These are phyloP conservation scores for Penicillium diatomitis DNA, from an alignment of 495 filamentous ascomycete species.

Conservation along the genomic window DNA sequence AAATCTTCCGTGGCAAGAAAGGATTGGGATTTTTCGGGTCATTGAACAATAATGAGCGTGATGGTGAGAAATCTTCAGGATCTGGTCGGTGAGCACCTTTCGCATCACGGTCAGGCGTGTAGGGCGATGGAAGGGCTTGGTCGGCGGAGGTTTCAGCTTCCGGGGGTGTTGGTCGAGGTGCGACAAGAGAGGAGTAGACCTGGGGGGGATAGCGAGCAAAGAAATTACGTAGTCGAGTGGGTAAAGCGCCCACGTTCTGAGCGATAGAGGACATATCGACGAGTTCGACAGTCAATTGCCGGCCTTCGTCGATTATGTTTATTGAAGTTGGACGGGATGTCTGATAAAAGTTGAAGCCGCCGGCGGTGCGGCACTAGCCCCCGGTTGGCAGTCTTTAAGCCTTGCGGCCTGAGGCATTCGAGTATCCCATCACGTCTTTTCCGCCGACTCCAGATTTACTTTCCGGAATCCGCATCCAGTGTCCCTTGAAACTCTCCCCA, in stretches of 20 bases:
- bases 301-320: slow-evolving; percentile 1
- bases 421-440: slow-evolving; percentile 5
- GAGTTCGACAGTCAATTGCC: neutral
- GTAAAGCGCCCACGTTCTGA: slow-evolving; percentile 28
- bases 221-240: slow-evolving; percentile 71
- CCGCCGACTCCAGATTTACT: slow-evolving; percentile 10
- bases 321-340: neutral
- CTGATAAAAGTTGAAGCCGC: slow-evolving; percentile 15
- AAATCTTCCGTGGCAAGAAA: slow-evolving; percentile 63
- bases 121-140: slow-evolving; percentile 31
- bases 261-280: slow-evolving; percentile 21
- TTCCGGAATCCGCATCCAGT: slow-evolving; percentile 4
- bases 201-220: slow-evolving; percentile 80
- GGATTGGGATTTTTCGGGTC: slow-evolving; percentile 50
- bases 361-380: slow-evolving; percentile 2
- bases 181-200: slow-evolving; percentile 31
- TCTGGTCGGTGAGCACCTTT: slow-evolving; percentile 33
- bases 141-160: slow-evolving; percentile 13
- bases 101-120: slow-evolving; percentile 38
- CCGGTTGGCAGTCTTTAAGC: neutral
- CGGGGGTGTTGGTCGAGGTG: slow-evolving; percentile 31
- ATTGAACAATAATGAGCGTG: slow-evolving; percentile 28
- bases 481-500: slow-evolving; percentile 1
- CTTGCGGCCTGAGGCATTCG: slow-evolving; percentile 1
- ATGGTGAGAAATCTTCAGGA: slow-evolving; percentile 22